Evolutionary conservation across 345 rosid genomes (phyloP).

Genomic region (Lepidium africanum): DNA sequence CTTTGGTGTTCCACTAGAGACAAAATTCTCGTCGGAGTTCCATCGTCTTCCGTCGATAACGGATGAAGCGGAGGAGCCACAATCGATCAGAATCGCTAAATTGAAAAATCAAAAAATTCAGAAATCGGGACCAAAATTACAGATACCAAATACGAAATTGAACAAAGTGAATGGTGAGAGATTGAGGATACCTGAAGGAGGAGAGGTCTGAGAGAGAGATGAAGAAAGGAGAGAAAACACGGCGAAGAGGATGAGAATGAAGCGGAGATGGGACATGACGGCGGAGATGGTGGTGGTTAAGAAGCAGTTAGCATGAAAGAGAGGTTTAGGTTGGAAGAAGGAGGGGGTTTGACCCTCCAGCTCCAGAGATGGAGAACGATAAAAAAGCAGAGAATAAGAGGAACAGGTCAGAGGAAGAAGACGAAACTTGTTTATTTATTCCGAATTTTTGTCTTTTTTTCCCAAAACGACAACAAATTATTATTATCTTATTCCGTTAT

Average conservation of each 20-base stretch:
- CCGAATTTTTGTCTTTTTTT: background rate
- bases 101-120: background rate
- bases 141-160: background rate
- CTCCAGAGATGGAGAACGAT: constrained; percentile 25
- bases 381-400: constrained; percentile 44
- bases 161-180: background rate
- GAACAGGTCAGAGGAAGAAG: constrained; percentile 19
- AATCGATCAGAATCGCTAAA: constrained; percentile 59
- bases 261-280: constrained; percentile 26
- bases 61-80: constrained; percentile 48
- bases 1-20: constrained; percentile 43
- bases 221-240: constrained; percentile 30
- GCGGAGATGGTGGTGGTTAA: constrained; percentile 1
- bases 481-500: constrained; percentile 20
- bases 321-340: constrained; percentile 25
- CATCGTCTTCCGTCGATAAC: constrained; percentile 43
- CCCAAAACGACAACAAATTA: background rate
- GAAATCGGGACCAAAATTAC: background rate
- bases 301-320: constrained; percentile 2
- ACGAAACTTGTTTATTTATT: background rate
- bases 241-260: constrained; percentile 22
- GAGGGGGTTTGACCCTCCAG: constrained; percentile 45
- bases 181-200: constrained; percentile 29
- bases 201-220: constrained; percentile 38
- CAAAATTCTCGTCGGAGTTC: constrained; percentile 47